Conservation (phyloP, 345 rosid species). For the Geranium rotundifolium region DNA sequence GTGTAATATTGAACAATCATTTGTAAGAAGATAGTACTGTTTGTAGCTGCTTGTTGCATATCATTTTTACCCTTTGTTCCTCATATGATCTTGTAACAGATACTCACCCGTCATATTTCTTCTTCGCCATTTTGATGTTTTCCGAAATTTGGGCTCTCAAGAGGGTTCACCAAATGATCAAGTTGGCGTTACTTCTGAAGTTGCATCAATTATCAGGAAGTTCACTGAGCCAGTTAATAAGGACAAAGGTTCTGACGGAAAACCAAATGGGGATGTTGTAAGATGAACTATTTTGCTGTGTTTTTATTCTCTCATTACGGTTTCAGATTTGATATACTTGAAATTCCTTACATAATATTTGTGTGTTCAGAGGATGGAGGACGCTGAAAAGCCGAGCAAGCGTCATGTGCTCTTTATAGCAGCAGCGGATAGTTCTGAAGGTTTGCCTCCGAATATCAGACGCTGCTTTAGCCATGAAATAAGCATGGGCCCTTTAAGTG, state of each 20-base stretch:
- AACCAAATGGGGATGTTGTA: constrained; percentile 38
- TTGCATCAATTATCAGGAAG: constrained; percentile 78
- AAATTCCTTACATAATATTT: background rate
- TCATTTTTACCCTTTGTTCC: constrained; percentile 7
- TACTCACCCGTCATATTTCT: constrained; percentile 77
- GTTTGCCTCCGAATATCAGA: constrained; percentile 68
- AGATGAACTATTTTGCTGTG: constrained; percentile 20
- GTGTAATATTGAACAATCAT: background rate
- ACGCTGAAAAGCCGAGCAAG: constrained; percentile 23
- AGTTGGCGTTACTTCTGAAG: constrained; percentile 64
- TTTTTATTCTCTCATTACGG: background rate
- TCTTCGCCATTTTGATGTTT: constrained; percentile 83
- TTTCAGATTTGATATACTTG: background rate
- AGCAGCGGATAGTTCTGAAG: constrained; percentile 76
- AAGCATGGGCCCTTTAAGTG: constrained; percentile 61
- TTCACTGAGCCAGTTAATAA: constrained; percentile 55
- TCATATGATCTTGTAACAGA: constrained; percentile 31
- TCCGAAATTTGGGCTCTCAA: constrained; percentile 52
- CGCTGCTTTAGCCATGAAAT: constrained; percentile 98
- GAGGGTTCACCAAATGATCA: constrained; percentile 70
- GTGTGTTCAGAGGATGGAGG: constrained; percentile 15
- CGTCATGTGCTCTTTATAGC: constrained; percentile 70
- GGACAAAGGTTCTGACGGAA: constrained; percentile 43
- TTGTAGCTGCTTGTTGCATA: constrained; percentile 5
- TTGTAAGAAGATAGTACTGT: background rate